These are phyloP conservation scores for Phialophora tarda DNA, from an alignment of 2,329 filamentous ascomycete genomes.

Conservation along the genomic window DNA sequence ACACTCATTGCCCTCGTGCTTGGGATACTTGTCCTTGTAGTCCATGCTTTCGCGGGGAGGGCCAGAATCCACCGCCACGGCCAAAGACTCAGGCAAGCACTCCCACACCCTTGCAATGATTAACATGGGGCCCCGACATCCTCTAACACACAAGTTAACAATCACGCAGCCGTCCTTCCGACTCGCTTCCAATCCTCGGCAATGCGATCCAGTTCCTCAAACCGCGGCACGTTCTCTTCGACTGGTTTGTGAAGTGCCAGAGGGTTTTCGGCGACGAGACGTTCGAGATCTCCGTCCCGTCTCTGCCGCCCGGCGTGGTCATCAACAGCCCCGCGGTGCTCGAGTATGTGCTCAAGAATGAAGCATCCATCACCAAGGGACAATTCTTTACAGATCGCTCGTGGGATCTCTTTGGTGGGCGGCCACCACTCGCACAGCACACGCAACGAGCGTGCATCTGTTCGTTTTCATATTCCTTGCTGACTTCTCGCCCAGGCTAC, in stretches of 20 bases:
- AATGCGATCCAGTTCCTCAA: constrained; percentile 68
- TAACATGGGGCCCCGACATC: neutral
- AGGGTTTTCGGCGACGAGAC: constrained; percentile 64
- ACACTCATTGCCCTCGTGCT: constrained; percentile 20
- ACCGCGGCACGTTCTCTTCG: constrained; percentile 64
- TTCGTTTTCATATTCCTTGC: neutral
- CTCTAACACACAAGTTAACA: constrained; percentile 7
- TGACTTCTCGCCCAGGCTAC: constrained; percentile 50
- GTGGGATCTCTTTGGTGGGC: constrained; percentile 65
- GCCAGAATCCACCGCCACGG: constrained; percentile 31
- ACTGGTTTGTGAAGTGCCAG: constrained; percentile 67
- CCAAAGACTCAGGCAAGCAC: constrained; percentile 30
- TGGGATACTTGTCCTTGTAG: constrained; percentile 3
- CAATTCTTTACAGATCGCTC: constrained; percentile 65
- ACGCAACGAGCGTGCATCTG: neutral
- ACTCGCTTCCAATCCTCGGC: constrained; percentile 58
- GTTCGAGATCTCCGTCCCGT: constrained; percentile 67
- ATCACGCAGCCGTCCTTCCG: constrained; percentile 36
- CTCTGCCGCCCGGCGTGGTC: constrained; percentile 66
- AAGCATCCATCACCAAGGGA: constrained; percentile 66
- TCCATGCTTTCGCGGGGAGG: constrained; percentile 17
- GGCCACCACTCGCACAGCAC: neutral
- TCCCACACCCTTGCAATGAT: neutral
- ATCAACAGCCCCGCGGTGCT: constrained; percentile 67
- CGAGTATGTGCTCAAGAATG: constrained; percentile 67